Percentiles rank a stretch among this genome's conserved stretches.
Conservation (phyloP, 495 filamentous ascomycete genomes). For the Chaetomium fimeti region DNA sequence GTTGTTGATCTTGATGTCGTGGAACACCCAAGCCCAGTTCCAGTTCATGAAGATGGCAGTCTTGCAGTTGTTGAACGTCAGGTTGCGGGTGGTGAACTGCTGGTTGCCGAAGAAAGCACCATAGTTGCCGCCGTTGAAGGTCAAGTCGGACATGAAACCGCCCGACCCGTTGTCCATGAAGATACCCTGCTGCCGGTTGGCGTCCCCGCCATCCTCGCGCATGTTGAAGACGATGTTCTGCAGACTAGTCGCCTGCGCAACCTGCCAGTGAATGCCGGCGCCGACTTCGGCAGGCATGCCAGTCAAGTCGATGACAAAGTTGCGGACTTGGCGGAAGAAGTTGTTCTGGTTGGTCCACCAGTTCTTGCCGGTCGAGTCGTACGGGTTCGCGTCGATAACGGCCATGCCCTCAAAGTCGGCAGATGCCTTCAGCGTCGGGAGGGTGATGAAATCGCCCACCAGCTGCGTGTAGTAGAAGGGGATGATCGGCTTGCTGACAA, state of each 20-base stretch:
- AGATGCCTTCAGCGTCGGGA: conserved; percentile 76
- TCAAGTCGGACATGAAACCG: conserved; percentile 83
- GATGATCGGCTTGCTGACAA: conserved; percentile 65
- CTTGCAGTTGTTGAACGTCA: conserved; percentile 84
- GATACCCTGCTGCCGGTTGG: conserved; percentile 81
- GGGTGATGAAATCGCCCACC: conserved; percentile 64
- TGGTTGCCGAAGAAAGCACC: conserved; percentile 90
- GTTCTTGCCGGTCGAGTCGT: conserved; percentile 56
- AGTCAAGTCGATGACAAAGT: conserved; percentile 86
- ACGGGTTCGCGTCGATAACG: conserved; percentile 87
- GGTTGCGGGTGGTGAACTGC: conserved; percentile 90
- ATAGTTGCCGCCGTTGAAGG: conserved; percentile 82
- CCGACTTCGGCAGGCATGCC: conserved; percentile 61
- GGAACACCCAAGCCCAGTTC: conserved; percentile 91
- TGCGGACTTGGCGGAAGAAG: conserved; percentile 95
- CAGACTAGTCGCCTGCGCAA: conserved; percentile 87
- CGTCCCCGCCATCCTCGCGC: conserved; percentile 64
- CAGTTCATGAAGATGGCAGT: conserved; percentile 93
- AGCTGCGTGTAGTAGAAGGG: conserved; percentile 81
- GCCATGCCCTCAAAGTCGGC: conserved; percentile 77
- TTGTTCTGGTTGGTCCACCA: conserved; percentile 95
- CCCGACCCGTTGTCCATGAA: conserved; percentile 97
- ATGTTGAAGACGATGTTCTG: conserved; percentile 93
- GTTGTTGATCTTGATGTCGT: conserved; percentile 76
- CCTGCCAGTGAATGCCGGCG: conserved; percentile 96